These are phyloP conservation scores for Pyronema domesticum DNA, from an alignment of 495 filamentous ascomycete species.

Conservation along the genomic window DNA sequence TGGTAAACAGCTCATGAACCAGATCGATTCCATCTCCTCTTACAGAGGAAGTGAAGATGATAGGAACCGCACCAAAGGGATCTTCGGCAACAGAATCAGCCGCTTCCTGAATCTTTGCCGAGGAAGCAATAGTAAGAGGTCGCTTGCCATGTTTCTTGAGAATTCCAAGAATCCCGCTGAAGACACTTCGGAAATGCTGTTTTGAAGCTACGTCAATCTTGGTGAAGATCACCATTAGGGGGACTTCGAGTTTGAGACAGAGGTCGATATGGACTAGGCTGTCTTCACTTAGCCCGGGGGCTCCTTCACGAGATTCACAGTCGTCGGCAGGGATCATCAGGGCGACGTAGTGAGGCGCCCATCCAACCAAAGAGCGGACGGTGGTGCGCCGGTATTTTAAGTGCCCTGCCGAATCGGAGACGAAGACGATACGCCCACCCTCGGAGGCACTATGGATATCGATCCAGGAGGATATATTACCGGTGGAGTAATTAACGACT, in stretches of 20 bases:
- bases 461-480: conserved; percentile 79
- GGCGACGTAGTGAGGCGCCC: conserved; percentile 86
- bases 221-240: conserved; percentile 65
- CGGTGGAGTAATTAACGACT: conserved; percentile 72
- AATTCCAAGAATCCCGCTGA: conserved; percentile 55
- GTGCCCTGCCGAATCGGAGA: conserved; percentile 82
- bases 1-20: conserved; percentile 63
- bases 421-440: conserved; percentile 58
- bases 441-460: conserved; percentile 71
- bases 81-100: conserved; percentile 33
- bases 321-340: conserved; percentile 72
- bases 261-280: conserved; percentile 70
- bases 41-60: conserved; percentile 73
- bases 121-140: conserved; percentile 47
- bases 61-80: conserved; percentile 48
- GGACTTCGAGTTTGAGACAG: conserved; percentile 58
- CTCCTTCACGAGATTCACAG: conserved; percentile 28
- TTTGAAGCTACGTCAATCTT: conserved; percentile 78
- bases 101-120: conserved; percentile 32
- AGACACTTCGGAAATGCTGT: conserved; percentile 42
- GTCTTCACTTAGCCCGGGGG: conserved; percentile 40
- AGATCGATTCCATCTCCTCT: conserved; percentile 65
- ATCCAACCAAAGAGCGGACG: conserved; percentile 73
- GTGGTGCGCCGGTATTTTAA: conserved; percentile 74
- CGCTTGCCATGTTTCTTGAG: conserved; percentile 58